Percentiles rank a stretch among this genome's conserved stretches.
Conservation (phyloP, 2,329 filamentous ascomycete genomes). For the Pseudopyricularia cyperi region DNA sequence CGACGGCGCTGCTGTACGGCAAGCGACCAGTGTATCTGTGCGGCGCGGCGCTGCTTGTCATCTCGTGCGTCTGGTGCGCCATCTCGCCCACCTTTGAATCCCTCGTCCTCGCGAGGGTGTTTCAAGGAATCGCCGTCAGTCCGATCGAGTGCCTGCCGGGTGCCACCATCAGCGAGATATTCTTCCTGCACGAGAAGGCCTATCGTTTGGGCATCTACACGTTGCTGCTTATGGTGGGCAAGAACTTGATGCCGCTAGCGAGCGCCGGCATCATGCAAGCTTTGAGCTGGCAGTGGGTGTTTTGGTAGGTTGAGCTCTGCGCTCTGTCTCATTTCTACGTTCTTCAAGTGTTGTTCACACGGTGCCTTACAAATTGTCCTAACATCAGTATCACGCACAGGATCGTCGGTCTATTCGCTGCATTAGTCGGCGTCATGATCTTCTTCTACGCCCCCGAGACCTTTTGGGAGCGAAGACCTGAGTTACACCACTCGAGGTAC, state of each 20-base stretch:
- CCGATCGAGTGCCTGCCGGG: constrained; percentile 88
- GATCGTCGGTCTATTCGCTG: constrained; percentile 73
- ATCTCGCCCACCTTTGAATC: constrained; percentile 70
- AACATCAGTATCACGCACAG: constrained; percentile 22
- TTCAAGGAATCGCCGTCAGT: constrained; percentile 79
- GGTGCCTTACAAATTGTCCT: constrained; percentile 6
- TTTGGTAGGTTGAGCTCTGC: constrained; percentile 47
- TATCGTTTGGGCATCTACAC: constrained; percentile 93
- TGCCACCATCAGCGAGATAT: constrained; percentile 91
- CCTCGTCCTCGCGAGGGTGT: constrained; percentile 67
- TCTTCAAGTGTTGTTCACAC: no score
- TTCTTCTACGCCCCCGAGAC: constrained; percentile 92
- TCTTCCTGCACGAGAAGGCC: constrained; percentile 86
- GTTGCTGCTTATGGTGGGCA: constrained; percentile 73
- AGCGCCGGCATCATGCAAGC: constrained; percentile 73
- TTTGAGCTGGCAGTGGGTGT: constrained; percentile 80
- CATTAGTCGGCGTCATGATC: constrained; percentile 53
- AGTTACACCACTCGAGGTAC: constrained; percentile 33
- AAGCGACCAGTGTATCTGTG: constrained; percentile 83
- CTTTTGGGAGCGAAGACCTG: constrained; percentile 80
- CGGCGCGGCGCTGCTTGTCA: constrained; percentile 64
- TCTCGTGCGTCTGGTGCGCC: constrained; percentile 73
- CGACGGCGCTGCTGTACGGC: constrained; percentile 81
- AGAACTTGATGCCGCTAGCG: constrained; percentile 79
- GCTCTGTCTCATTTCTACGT: no score